These are phyloP conservation scores for Lathyrus tuberosus DNA, from an alignment of 306 rosid species.

Conservation along the genomic window DNA sequence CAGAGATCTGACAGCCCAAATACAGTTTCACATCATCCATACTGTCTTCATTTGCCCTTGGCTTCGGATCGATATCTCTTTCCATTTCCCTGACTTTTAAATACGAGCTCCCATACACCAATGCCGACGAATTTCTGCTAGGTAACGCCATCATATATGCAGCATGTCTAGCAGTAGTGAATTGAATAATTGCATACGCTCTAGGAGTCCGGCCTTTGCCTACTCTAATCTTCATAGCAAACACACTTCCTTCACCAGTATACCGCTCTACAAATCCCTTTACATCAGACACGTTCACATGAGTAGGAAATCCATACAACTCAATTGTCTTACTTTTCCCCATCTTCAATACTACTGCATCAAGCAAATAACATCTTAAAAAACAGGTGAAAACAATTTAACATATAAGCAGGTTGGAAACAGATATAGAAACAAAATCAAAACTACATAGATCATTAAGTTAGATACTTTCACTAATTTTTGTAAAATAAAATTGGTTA, in stretches of 20 bases:
- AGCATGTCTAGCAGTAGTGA: conserved; percentile 43
- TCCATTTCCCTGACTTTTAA: conserved; percentile 49
- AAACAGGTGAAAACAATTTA: too few species aligned
- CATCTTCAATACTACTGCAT: background rate
- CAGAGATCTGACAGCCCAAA: conserved; percentile 70
- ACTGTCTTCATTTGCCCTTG: conserved; percentile 44
- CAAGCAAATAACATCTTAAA: too few species aligned
- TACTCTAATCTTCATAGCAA: conserved; percentile 55
- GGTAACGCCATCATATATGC: conserved; percentile 41
- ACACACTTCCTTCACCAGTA: conserved; percentile 62
- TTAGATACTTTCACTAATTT: too few species aligned
- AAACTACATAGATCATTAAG: too few species aligned
- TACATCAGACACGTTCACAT: conserved; percentile 33
- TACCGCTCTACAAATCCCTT: conserved; percentile 49
- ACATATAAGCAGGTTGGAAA: too few species aligned
- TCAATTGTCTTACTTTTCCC: conserved; percentile 49
- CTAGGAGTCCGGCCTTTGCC: conserved; percentile 38
- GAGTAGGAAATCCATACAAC: conserved; percentile 64
- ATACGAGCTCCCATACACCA: conserved; percentile 43
- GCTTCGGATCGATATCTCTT: conserved; percentile 57
- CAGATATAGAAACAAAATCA: too few species aligned
- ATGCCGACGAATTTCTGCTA: background rate
- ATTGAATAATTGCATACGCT: conserved; percentile 70
- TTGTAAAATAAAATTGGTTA: too few species aligned
- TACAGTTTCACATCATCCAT: conserved; percentile 47